A percentile compares a stretch with the other conserved stretches of the same genome.
Evolutionary conservation across 1,284 basidiomycete genomes (phyloP).

Genomic region (Ustilago tritici): DNA sequence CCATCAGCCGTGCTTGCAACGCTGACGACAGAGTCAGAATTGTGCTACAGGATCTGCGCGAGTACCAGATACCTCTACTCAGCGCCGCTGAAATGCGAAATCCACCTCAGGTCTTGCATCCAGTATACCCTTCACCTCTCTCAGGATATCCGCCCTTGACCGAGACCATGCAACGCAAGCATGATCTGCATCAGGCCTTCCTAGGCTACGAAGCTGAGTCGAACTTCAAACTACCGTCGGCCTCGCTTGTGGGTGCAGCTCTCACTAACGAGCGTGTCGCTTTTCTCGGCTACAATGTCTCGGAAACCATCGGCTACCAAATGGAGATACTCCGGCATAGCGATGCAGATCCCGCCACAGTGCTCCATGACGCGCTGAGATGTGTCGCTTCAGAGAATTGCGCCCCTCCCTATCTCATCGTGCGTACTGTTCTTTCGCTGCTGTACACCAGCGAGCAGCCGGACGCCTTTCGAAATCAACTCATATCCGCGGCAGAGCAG

Average conservation of each 20-base stretch:
- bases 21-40: background rate
- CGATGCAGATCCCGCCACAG: background rate
- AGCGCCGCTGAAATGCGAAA: background rate
- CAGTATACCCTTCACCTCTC: slow-evolving; percentile 14
- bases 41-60: slow-evolving; percentile 35
- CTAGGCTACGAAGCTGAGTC: slow-evolving; percentile 22
- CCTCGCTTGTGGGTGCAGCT: slow-evolving; percentile 22
- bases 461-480: slow-evolving; percentile 7
- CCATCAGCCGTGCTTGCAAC: slow-evolving; percentile 11
- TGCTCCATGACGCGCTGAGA: slow-evolving; percentile 19
- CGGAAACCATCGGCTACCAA: slow-evolving; percentile 28
- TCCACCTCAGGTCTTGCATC: background rate
- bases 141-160: slow-evolving; percentile 39
- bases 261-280: slow-evolving; percentile 35
- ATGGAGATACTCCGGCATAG: slow-evolving; percentile 11
- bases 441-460: slow-evolving; percentile 13
- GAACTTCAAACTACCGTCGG: slow-evolving; percentile 1
- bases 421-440: slow-evolving; percentile 19
- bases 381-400: background rate
- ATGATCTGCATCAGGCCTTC: slow-evolving; percentile 32
- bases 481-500: slow-evolving; percentile 9
- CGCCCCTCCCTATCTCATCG: slow-evolving; percentile 12
- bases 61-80: slow-evolving; percentile 15
- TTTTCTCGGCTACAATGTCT: slow-evolving; percentile 42
- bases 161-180: slow-evolving; percentile 32